Percentiles rank a stretch among this genome's conserved stretches.
These are phyloP conservation scores for Drechslerella coelobrocha DNA, from an alignment of 2,329 filamentous ascomycete genomes.

Conservation along the genomic window DNA sequence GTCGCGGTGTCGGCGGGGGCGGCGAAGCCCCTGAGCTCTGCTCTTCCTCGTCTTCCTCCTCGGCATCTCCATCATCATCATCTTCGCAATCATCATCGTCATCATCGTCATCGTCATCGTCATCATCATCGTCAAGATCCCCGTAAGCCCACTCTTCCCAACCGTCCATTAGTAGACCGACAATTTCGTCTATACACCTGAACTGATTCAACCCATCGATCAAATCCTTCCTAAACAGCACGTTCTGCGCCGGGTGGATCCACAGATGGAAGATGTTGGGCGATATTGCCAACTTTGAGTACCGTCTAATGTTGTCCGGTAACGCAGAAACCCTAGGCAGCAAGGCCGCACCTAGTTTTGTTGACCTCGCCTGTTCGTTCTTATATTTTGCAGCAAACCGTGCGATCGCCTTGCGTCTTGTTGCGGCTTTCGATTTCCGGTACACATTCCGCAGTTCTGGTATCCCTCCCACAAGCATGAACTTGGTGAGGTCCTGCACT, in stretches of 20 bases:
- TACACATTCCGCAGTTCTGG: constrained; percentile 41
- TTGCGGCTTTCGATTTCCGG: constrained; percentile 27
- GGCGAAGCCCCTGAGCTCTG: not conserved
- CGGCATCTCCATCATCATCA: constrained; percentile 11
- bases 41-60: not conserved
- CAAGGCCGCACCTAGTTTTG: constrained; percentile 21
- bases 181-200: constrained; percentile 45
- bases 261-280: constrained; percentile 49
- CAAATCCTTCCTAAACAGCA: constrained; percentile 41
- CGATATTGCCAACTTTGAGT: constrained; percentile 41
- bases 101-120: constrained; percentile 23
- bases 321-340: constrained; percentile 32
- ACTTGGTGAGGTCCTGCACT: constrained; percentile 43
- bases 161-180: constrained; percentile 30
- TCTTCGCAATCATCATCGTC: not conserved
- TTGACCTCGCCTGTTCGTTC: constrained; percentile 32
- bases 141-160: constrained; percentile 48
- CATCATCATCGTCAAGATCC: constrained; percentile 1
- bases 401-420: constrained; percentile 35
- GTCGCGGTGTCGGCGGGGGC: not conserved
- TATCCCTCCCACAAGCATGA: constrained; percentile 44
- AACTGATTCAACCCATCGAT: constrained; percentile 46
- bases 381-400: constrained; percentile 27
- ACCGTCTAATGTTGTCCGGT: constrained; percentile 30
- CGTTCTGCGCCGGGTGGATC: constrained; percentile 47